Conservation (phyloP, 1,139 yeast genomes). For the Yarrowia galli region DNA sequence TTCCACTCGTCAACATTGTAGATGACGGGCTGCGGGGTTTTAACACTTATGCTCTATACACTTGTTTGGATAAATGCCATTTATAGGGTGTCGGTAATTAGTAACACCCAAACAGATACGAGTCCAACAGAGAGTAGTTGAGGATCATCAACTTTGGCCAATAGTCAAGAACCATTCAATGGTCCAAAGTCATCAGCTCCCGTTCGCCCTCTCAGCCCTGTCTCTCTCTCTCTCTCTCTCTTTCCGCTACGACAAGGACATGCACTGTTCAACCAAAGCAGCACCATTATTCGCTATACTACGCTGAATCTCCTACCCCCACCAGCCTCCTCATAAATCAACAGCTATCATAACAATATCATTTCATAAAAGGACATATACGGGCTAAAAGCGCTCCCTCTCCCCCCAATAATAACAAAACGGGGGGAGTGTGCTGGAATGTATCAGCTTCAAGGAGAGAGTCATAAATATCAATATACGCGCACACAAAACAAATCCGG, state of each 20-base stretch:
- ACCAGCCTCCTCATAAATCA: slow-evolving; percentile 13
- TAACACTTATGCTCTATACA: slow-evolving; percentile 10
- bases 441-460: background rate
- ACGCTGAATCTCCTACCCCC: background rate
- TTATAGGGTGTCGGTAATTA: background rate
- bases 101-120: no score
- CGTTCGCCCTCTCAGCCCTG: no score
- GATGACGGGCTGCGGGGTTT: slow-evolving; percentile 16
- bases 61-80: slow-evolving; percentile 19
- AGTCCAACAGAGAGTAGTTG: no score
- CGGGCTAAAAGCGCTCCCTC: slow-evolving; percentile 27
- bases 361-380: slow-evolving; percentile 17
- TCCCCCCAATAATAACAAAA: slow-evolving; percentile 11
- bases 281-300: background rate
- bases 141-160: no score
- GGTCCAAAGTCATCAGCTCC: no score
- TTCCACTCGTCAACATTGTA: background rate
- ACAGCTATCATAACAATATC: slow-evolving; percentile 1
- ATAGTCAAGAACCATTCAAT: no score
- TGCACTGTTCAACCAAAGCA: background rate
- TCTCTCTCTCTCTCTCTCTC: no score
- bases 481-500: background rate
- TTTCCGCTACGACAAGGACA: no score
- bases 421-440: background rate
- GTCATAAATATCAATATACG: background rate